A percentile compares a stretch with the other conserved stretches of the same genome.
Evolutionary conservation across 768 basidiomycete species (phyloP).

Genomic region (Suillus americanus): DNA sequence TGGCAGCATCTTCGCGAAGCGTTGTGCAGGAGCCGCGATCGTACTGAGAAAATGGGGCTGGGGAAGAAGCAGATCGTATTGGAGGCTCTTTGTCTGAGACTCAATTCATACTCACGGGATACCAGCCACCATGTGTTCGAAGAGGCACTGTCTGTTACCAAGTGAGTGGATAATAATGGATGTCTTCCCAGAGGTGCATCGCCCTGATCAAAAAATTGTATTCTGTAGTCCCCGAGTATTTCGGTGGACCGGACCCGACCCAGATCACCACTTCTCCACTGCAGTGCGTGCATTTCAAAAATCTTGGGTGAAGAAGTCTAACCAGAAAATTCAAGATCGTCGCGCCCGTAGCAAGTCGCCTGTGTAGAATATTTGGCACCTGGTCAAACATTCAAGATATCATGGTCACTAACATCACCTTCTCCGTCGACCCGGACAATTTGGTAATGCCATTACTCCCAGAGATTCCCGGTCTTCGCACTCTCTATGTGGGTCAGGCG

Average conservation of each 20-base stretch:
- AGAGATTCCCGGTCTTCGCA: conserved; percentile 37
- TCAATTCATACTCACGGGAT: conserved; percentile 40
- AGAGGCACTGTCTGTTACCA: conserved; percentile 33
- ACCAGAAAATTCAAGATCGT: conserved; percentile 22
- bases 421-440: conserved; percentile 23
- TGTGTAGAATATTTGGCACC: conserved; percentile 27
- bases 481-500: conserved; percentile 50
- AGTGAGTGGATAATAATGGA: conserved; percentile 30
- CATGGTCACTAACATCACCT: conserved; percentile 47
- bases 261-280: conserved; percentile 61
- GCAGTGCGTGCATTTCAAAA: conserved; percentile 40
- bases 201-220: neutral
- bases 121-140: conserved; percentile 28
- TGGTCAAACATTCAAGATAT: conserved; percentile 49
- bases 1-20: conserved; percentile 27
- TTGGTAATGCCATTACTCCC: conserved; percentile 32
- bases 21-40: conserved; percentile 25
- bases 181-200: neutral
- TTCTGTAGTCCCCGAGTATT: conserved; percentile 45
- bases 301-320: neutral
- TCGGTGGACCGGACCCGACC: conserved; percentile 61
- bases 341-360: conserved; percentile 18
- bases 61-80: conserved; percentile 18
- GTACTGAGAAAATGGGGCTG: conserved; percentile 1
- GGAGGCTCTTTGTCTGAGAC: conserved; percentile 33